Base-by-base conservation (phyloP, 179 eudicot species). In the Patellifolia procumbens region DNA sequence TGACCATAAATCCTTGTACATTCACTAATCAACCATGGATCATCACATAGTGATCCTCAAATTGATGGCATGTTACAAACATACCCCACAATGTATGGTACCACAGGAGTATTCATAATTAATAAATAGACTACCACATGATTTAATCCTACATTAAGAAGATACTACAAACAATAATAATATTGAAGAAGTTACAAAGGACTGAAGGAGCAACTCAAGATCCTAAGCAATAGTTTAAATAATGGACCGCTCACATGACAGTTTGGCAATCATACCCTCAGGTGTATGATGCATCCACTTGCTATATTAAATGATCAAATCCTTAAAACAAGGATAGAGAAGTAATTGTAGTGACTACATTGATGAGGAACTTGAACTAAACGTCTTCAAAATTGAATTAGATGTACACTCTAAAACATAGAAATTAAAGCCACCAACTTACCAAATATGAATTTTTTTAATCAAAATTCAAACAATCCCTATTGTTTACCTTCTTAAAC, bases 31-130 rank as follows among this genome's bases (percentile, higher is more conserved):
- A 64, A 72, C 56, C 12, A 80, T 62, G 56, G 52, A 76, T 4
- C 56, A 56, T 56, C 76, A 81, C 76, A 72, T 66, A 70, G 59
- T 34, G 45, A 46, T 26, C 48, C 34, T 28, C 9, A 20, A 6
- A 16, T 12, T 63, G 31, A 70, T 6, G 67, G 29, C 12, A 48
- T 58, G 24, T 46, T 46, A 32, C 74, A 72, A 71, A 48, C 68
- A 26, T 71, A 75, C 22, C 31, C 70, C 59, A 22, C 16, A 26
- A 56, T 10, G 53, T 68, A 17, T 32, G 24, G 26, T 66, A 75
- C 11, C 64, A 39, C 29, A 55, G 12, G 28, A 9, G 28, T n/a
- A 13, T 3, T 55, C 60, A n/a, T 55, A 2, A 1, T n/a, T 55
- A 55, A 55, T n/a, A 55, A 9, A 58, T 55, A 55, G 16, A 20